These are phyloP conservation scores for Aspergillus conjunctus DNA, from an alignment of 495 filamentous ascomycete genomes.

Conservation along the genomic window DNA sequence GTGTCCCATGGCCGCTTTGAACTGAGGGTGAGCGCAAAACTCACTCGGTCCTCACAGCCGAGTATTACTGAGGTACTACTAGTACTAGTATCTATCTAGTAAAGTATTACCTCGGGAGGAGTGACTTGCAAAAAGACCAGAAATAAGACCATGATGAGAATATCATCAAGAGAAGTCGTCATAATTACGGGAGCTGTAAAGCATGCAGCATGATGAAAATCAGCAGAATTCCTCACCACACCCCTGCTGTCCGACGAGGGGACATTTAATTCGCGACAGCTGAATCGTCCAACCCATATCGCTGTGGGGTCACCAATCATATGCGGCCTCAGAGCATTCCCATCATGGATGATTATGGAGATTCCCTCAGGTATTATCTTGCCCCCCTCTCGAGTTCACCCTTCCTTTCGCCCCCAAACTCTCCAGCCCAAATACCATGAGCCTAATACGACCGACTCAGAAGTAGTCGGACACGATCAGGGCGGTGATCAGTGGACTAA, in stretches of 20 bases:
- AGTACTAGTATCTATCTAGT: too few relatives aligned
- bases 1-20: not conserved
- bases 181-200: too few relatives aligned
- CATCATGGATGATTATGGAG: not conserved
- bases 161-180: too few relatives aligned
- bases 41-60: too few relatives aligned
- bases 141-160: too few relatives aligned
- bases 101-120: too few relatives aligned
- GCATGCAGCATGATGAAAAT: too few relatives aligned
- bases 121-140: too few relatives aligned
- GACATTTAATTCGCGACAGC: conserved; percentile 3
- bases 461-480: conserved; percentile 6
- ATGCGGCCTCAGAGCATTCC: conserved; percentile 8
- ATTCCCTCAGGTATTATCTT: not conserved
- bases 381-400: conserved; percentile 10
- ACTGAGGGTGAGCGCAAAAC: not conserved
- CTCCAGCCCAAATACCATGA: not conserved
- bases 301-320: conserved; percentile 6
- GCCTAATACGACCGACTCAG: too few relatives aligned
- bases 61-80: not conserved
- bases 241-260: not conserved
- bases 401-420: conserved; percentile 2
- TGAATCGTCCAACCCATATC: conserved; percentile 6
- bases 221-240: too few relatives aligned
- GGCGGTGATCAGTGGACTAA: conserved; percentile 17